Percentiles rank a stretch among this genome's conserved stretches.
phyloP scores from a whole-genome alignment of 306 rosid species.

The Arachis hypogaea region DNA sequence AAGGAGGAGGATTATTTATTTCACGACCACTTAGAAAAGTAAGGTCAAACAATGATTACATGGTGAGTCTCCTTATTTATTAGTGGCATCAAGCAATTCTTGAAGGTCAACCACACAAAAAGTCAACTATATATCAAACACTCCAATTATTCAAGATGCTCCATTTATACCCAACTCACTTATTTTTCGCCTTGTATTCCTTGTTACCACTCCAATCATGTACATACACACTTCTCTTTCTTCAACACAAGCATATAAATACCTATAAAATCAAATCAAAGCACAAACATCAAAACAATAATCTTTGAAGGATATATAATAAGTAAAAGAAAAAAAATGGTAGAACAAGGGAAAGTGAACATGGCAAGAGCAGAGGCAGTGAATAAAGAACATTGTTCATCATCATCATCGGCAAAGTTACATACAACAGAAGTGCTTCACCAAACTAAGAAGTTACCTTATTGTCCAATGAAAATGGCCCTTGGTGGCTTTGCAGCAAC shows the following conservation, averaged over 20 bases:
- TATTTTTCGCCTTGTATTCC: conserved; percentile 42
- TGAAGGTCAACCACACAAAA: not conserved
- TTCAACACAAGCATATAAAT: not conserved
- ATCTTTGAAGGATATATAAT: not conserved
- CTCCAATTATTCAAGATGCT: not conserved
- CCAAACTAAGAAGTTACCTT: conserved; percentile 51
- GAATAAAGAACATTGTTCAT: conserved; percentile 28
- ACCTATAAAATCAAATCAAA: not conserved
- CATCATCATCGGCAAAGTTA: conserved; percentile 4
- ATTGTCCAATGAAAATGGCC: conserved; percentile 60
- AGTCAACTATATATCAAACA: conserved; percentile 13
- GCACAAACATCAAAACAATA: not conserved
- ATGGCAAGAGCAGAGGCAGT: conserved; percentile 32
- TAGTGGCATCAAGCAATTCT: conserved; percentile 2
- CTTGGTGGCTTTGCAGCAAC: conserved; percentile 58
- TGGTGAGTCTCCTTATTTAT: not conserved
- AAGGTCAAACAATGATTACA: not conserved
- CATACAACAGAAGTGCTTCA: conserved; percentile 57
- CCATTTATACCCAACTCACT: conserved; percentile 34
- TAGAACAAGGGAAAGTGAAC: conserved; percentile 37
- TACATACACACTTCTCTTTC: no score
- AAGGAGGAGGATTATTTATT: not conserved
- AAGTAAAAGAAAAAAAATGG: conserved; percentile 20
- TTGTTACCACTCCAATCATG: conserved; percentile 30
- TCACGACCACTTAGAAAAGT: not conserved